phyloP scores from a whole-genome alignment of 805 yeast species.

The Metschnikowia vanudenii region DNA sequence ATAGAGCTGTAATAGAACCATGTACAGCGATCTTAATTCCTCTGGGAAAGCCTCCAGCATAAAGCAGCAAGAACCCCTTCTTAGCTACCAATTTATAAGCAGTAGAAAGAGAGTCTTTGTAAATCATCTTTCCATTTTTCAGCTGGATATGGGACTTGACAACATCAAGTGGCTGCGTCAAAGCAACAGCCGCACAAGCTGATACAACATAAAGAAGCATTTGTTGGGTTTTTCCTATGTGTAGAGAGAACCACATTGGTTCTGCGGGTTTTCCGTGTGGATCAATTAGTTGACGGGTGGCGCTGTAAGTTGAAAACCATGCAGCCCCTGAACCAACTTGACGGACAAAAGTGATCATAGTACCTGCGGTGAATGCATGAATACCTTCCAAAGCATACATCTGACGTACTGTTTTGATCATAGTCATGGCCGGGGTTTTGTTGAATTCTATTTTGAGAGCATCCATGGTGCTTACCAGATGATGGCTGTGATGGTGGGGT shows the following conservation, averaged over 20 bases:
- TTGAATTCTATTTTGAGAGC: constrained; percentile 36
- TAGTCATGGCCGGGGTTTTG: constrained; percentile 52
- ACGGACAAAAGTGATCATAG: constrained; percentile 75
- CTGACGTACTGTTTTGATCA: constrained; percentile 55
- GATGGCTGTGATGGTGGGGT: constrained; percentile 13
- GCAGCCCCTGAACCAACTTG: constrained; percentile 79
- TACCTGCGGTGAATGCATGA: constrained; percentile 78
- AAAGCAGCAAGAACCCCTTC: constrained; percentile 34
- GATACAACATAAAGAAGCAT: constrained; percentile 58
- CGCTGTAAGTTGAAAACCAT: constrained; percentile 79
- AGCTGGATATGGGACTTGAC: constrained; percentile 85
- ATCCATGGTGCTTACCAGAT: constrained; percentile 8
- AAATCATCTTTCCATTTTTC: constrained; percentile 56
- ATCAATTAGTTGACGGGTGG: constrained; percentile 66
- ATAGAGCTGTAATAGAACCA: constrained; percentile 66
- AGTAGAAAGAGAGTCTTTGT: constrained; percentile 56
- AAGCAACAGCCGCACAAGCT: constrained; percentile 67
- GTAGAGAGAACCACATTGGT: constrained; percentile 45
- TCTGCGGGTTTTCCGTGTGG: constrained; percentile 41
- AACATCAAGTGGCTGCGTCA: constrained; percentile 88
- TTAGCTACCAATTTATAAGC: constrained; percentile 22
- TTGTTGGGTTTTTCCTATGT: constrained; percentile 38
- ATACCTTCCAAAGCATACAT: constrained; percentile 73
- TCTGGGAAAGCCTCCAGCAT: constrained; percentile 52
- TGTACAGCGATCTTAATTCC: constrained; percentile 66